Conservation (phyloP, 164 flowering plant species). For the Sextonia rubra region DNA sequence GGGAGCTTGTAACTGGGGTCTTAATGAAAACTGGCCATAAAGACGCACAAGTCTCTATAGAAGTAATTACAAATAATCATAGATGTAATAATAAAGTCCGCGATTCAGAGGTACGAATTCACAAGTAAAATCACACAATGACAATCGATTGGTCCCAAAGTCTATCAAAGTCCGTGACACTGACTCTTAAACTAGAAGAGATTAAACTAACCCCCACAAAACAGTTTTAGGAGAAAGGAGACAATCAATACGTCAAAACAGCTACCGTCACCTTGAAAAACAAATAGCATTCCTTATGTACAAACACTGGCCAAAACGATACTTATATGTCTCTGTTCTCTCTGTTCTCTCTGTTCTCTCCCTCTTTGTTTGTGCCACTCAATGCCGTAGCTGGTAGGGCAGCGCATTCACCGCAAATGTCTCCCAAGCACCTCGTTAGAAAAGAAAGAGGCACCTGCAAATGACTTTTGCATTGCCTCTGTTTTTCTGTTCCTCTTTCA, state of each 20-base stretch:
- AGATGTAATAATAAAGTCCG: no score
- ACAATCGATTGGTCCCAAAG: background rate
- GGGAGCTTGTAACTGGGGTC: no score
- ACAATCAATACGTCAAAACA: background rate
- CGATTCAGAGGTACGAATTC: no score
- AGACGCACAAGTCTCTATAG: no score
- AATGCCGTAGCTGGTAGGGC: background rate
- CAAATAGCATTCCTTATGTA: background rate
- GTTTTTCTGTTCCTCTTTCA: no score
- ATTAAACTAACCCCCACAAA: background rate
- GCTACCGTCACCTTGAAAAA: background rate
- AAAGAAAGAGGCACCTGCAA: background rate
- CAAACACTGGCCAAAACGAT: background rate
- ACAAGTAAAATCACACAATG: background rate
- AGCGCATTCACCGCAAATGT: background rate
- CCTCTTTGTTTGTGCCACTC: background rate
- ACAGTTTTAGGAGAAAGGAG: background rate
- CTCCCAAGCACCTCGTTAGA: background rate
- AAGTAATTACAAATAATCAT: no score
- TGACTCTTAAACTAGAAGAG: background rate
- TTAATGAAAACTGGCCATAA: no score
- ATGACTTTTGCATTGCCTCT: no score
- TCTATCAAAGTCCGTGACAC: constrained; percentile 4
- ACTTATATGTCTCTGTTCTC: no score
- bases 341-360: no score